Evolutionary conservation across 192 early-diverging fungal species (phyloP), one percentile per base, ranked within the genome.

Genomic region (Backusella parvicylindrica): DNA sequence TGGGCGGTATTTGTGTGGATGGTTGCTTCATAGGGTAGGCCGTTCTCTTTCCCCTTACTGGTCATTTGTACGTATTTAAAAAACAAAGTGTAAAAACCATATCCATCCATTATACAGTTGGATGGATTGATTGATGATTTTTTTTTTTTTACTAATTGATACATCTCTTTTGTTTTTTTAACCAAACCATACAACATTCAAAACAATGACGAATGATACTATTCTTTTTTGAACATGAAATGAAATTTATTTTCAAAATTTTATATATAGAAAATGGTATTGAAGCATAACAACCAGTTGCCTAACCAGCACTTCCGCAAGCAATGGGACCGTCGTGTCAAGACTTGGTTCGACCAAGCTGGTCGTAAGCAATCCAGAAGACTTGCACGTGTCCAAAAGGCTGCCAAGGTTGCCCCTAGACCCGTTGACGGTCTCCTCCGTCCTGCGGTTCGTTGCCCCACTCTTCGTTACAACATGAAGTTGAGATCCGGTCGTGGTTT

Each of bases 321-420:
- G 92, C 93, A 97, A 88, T 98, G 97, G 97, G 94, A 97, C 85
- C 82, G 86, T 76, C 95, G 94, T 80, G 96, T 99, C 75, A 94
- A 92, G 88, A 98, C 96, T 80, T 98, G 96, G 96, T 99, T 99
- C 88, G 91, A 98, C 88, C 97, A 96, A 86, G 93, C 96, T 80
- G 95, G 95, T 79, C 91, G 92, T 84, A 98, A 98, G 94, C 93
- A 94, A 89, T 87, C 92, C 80, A 87, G 98, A 81, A 89, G 97
- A 77, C 84, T 92, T 56, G 89, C 90, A 75, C 91, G 98, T 78
- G 87, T 94, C 84, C 89, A 93, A 87, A 99, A 99, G 95, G 97
- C 97, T 72, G 94, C 95, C 79, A 85, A 86, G 82, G 93, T 99
- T 79, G 97, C 97, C 43, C 98, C 98, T 74, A 92, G 98, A 78